Percentiles rank a stretch among this genome's conserved stretches.
Evolutionary conservation across 768 basidiomycete genomes (phyloP).

Genomic region (Lepiota venenata): DNA sequence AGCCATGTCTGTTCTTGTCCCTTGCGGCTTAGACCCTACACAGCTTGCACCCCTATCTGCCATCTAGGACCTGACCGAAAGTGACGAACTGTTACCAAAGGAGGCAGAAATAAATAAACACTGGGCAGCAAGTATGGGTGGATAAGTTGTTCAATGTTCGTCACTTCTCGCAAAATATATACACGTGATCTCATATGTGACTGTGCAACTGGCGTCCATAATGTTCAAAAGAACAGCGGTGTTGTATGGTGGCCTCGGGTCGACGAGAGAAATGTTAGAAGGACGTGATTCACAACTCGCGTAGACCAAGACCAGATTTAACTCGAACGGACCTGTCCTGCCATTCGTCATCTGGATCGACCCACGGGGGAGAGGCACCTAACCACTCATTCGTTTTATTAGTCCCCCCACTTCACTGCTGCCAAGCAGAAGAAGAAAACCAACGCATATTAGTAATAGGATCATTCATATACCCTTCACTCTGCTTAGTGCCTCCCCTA

Average conservation of each 20-base stretch:
- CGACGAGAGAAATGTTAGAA: conserved; percentile 60
- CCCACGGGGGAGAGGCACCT: conserved; percentile 59
- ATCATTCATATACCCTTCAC: conserved; percentile 38
- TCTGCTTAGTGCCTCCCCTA: conserved; percentile 41
- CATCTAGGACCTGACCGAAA: no score
- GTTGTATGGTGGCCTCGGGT: conserved; percentile 62
- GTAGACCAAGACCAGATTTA: conserved; percentile 55
- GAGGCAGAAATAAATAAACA: no score
- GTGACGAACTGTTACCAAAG: no score
- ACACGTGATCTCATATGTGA: no score
- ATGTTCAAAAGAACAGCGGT: conserved; percentile 68
- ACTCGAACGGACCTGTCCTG: conserved; percentile 58
- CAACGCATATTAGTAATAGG: conserved; percentile 37
- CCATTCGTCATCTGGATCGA: conserved; percentile 70
- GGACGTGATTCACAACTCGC: conserved; percentile 64
- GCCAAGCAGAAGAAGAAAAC: no score
- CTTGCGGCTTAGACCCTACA: no score
- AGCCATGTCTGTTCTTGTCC: no score
- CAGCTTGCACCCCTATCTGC: no score
- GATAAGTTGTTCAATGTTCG: no score
- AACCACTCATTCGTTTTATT: neutral
- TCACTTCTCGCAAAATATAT: no score
- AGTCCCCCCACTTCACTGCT: no score
- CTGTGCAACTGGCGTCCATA: conserved; percentile 81
- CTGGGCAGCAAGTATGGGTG: no score